Evolutionary conservation across 1,284 basidiomycete genomes (phyloP), one percentile per base, ranked within the genome.

Genomic region (Somion occarium): DNA sequence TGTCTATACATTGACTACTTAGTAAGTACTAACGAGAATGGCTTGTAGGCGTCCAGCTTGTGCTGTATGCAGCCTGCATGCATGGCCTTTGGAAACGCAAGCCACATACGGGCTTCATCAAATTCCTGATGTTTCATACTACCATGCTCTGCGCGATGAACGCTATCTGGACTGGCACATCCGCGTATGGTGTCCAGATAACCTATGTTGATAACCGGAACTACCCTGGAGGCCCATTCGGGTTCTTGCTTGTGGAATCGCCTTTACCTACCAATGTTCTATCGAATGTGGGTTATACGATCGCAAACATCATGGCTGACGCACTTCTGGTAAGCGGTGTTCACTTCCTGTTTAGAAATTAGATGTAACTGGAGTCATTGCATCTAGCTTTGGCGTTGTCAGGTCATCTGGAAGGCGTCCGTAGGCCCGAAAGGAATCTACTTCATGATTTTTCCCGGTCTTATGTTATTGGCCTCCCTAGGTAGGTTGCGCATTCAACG

Each of bases 191-290:
- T 20, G 38, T 18, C 38, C 34, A 49, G 22, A 27, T 48, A 4
- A 34, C 34, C 13, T 48, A 26, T 18, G 48, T 53, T 42, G 51
- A 52, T 41, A 49, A 55, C 19, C 51, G 49, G n/a, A 51, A 51
- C 23, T 51, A 51, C 30, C 49, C 49, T 15, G 49, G 49, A 23
- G 51, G 51, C 2, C 51, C 51, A 5, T 47, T 52, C 5, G 51
- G 22, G 19, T 52, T 52, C 26, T 25, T 52, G 7, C 12, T 13
- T 13, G 38, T 48, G 3, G 51, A 52, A 38, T 52, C 47, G 37
- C 38, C 51, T 9, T 19, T 52, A 5, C 47, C 46, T 19, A 19
- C 20, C n/a, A 52, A 52, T 26, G 38, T 49, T 13, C 46, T 52
- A 11, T 34, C 30, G 30, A 34, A 34, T 34, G 30, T 34, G 7